These are phyloP conservation scores for Arachnomyces sp. DNA, from an alignment of 2,329 filamentous ascomycete species.

Conservation along the genomic window DNA sequence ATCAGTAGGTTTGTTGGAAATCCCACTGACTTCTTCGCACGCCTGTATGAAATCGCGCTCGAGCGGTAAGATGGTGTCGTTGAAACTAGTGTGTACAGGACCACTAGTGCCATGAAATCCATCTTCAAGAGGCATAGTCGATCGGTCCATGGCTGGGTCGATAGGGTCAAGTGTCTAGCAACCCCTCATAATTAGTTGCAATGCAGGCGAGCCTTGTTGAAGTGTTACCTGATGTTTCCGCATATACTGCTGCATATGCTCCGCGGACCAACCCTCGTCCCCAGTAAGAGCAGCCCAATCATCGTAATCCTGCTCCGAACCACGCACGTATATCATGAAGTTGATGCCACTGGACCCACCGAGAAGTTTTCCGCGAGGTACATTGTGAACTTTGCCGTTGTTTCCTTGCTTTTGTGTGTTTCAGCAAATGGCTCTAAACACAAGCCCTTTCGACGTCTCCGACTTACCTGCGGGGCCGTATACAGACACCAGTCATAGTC, in stretches of 20 bases:
- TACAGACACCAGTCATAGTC: conserved; percentile 30
- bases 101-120: conserved; percentile 27
- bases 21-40: conserved; percentile 11
- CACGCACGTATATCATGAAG: conserved; percentile 22
- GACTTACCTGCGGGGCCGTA: conserved; percentile 21
- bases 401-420: too few relatives aligned
- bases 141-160: conserved; percentile 10
- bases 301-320: conserved; percentile 22
- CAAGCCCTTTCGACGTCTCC: not conserved
- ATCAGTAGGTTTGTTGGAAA: too few relatives aligned
- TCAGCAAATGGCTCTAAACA: conserved; percentile 7
- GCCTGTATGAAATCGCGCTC: conserved; percentile 15
- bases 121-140: conserved; percentile 13
- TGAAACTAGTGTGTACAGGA: conserved; percentile 26
- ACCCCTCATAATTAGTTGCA: too few relatives aligned
- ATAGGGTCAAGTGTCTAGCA: conserved; percentile 22
- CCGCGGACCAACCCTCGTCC: conserved; percentile 22
- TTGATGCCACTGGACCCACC: conserved; percentile 28
- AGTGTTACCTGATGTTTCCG: too few relatives aligned
- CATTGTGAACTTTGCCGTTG: conserved; percentile 13
- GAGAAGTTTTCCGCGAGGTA: conserved; percentile 22
- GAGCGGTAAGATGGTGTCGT: conserved; percentile 12
- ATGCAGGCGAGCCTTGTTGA: too few relatives aligned
- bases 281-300: conserved; percentile 24
- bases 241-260: conserved; percentile 15